phyloP scores from a whole-genome alignment of 2,329 filamentous ascomycete genomes.

The Paradendryphiella salina region DNA sequence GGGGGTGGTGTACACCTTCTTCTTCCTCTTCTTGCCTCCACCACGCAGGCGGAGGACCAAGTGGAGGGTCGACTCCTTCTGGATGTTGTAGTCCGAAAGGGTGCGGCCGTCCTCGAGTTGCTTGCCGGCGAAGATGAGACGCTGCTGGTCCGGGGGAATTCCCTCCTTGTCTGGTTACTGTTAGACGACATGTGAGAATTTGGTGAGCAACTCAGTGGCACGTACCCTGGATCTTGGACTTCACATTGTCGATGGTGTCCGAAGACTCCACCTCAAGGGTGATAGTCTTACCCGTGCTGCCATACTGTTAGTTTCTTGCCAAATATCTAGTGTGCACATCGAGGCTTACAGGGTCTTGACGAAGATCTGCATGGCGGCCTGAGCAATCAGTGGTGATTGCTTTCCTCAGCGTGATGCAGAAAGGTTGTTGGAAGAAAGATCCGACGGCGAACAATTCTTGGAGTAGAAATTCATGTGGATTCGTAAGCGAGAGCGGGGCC shows the following conservation, averaged over 20 bases:
- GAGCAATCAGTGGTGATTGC: slow-evolving; percentile 11
- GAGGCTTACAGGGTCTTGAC: slow-evolving; percentile 71
- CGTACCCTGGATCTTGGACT: slow-evolving; percentile 85
- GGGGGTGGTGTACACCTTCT: slow-evolving; percentile 99
- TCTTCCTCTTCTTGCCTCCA: slow-evolving; percentile 96
- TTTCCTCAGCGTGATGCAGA: slow-evolving; percentile 15
- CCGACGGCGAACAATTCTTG: background rate
- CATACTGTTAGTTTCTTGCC: slow-evolving; percentile 19
- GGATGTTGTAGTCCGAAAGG: slow-evolving; percentile 99
- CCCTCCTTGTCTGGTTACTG: slow-evolving; percentile 90
- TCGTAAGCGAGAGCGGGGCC: slow-evolving; percentile 1
- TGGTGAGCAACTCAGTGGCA: background rate
- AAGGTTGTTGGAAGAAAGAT: slow-evolving; percentile 8
- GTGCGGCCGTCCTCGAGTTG: slow-evolving; percentile 99
- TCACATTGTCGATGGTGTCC: slow-evolving; percentile 99
- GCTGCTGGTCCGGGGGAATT: slow-evolving; percentile 98
- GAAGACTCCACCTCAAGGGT: slow-evolving; percentile 99
- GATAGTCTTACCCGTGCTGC: slow-evolving; percentile 97
- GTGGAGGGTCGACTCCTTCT: slow-evolving; percentile 99
- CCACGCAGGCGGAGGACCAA: slow-evolving; percentile 97
- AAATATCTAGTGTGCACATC: background rate
- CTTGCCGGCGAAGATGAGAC: slow-evolving; percentile 99
- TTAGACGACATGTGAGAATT: slow-evolving; percentile 25
- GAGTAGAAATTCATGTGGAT: slow-evolving; percentile 2
- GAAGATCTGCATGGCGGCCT: slow-evolving; percentile 83